Percentiles rank a stretch among this genome's conserved stretches.
These are phyloP conservation scores for Boletus sp. DNA, from an alignment of 768 basidiomycete species.

Conservation along the genomic window DNA sequence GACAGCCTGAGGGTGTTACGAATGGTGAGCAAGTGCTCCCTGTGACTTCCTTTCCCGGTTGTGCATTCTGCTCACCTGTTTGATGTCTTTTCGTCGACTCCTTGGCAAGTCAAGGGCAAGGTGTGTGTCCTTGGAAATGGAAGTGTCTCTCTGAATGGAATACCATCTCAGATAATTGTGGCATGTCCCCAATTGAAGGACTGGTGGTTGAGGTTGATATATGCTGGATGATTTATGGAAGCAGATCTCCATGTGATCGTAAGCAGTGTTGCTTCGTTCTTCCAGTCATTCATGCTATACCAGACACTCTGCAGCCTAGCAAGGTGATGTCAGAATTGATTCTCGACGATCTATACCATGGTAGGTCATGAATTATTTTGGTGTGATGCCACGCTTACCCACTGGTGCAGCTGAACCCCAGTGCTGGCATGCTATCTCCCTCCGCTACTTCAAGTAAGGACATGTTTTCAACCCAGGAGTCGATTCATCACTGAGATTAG, in stretches of 20 bases:
- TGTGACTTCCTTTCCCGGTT: too few species aligned
- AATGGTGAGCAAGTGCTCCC: too few species aligned
- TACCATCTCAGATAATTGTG: too few species aligned
- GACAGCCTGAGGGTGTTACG: too few species aligned
- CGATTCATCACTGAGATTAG: conserved; percentile 2
- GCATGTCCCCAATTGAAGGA: too few species aligned
- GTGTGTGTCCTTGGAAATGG: too few species aligned
- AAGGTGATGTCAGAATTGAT: conserved; percentile 93
- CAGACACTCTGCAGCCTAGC: conserved; percentile 98
- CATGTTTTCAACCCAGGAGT: neutral
- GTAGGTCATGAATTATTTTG: conserved; percentile 39
- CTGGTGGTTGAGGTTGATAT: too few species aligned
- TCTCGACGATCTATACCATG: conserved; percentile 82
- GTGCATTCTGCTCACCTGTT: too few species aligned
- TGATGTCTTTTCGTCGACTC: too few species aligned
- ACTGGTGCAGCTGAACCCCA: conserved; percentile 55
- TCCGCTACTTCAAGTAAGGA: conserved; percentile 94
- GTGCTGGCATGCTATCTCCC: conserved; percentile 78
- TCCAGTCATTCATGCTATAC: conserved; percentile 98
- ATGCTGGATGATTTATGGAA: too few species aligned
- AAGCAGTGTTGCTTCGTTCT: conserved; percentile 55
- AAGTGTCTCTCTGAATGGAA: too few species aligned
- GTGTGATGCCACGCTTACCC: conserved; percentile 3
- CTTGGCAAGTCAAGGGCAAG: too few species aligned
- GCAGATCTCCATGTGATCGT: conserved; percentile 99